Conservation (phyloP, 495 filamentous ascomycete species). For the Hypomontagnella monticulosa region DNA sequence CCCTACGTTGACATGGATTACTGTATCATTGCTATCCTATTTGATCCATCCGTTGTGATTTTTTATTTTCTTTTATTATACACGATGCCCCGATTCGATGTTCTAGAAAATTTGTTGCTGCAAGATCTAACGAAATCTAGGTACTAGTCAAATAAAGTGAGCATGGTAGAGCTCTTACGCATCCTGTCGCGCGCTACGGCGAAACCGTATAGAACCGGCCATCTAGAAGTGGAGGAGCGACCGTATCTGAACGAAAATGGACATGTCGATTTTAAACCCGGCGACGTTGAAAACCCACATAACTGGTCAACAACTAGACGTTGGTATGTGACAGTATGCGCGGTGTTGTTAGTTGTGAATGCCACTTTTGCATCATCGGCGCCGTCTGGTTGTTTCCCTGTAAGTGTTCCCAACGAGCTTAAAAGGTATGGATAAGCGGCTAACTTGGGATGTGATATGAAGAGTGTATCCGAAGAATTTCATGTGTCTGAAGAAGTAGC, state of each 20-base stretch:
- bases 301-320: constrained; percentile 59
- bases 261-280: constrained; percentile 55
- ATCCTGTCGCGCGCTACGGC: constrained; percentile 49
- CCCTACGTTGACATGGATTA: not conserved
- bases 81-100: not conserved
- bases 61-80: not conserved
- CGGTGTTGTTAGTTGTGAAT: constrained; percentile 61
- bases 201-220: constrained; percentile 50
- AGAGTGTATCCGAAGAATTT: constrained; percentile 56
- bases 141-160: constrained; percentile 3
- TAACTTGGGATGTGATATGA: not conserved
- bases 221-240: constrained; percentile 34
- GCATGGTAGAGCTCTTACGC: constrained; percentile 39
- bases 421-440: not conserved
- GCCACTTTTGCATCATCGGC: constrained; percentile 64
- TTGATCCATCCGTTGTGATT: not conserved
- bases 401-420: constrained; percentile 9
- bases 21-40: constrained; percentile 19
- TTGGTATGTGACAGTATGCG: constrained; percentile 56
- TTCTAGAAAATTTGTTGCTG: too few relatives aligned
- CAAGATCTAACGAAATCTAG: too few relatives aligned
- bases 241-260: constrained; percentile 56
- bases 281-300: constrained; percentile 61
- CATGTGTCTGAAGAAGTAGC: constrained; percentile 54
- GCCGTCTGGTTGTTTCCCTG: constrained; percentile 57